Evolutionary conservation across 208 protist species (phyloP).

Genomic region (Leishmania aethiopica): DNA sequence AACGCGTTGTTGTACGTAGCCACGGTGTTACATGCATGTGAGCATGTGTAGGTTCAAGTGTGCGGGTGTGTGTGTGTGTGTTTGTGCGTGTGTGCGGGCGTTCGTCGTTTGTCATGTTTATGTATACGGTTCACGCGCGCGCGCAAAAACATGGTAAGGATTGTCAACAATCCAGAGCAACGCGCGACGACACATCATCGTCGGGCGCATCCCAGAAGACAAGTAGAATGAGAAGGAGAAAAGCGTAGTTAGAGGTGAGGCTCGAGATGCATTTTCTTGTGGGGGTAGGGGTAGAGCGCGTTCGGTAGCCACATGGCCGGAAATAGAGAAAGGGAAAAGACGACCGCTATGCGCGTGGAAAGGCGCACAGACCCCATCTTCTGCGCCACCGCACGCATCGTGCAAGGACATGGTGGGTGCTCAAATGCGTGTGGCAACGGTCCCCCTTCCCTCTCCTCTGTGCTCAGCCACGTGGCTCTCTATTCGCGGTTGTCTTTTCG

Average conservation of each 20-base stretch:
- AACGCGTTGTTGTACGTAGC: not conserved
- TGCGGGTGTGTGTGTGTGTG: not conserved
- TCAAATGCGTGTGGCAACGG: not conserved
- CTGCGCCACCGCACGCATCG: not conserved
- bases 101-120: not conserved
- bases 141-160: not conserved
- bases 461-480: not conserved
- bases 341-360: not conserved
- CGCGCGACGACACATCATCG: not conserved
- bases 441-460: not conserved
- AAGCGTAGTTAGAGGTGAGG: not conserved
- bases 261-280: not conserved
- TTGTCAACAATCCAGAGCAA: not conserved
- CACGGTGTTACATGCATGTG: not conserved
- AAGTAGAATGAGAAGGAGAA: not conserved
- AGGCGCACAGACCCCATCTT: not conserved
- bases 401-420: not conserved
- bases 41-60: not conserved
- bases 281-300: not conserved
- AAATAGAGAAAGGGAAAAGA: slow-evolving; percentile 7
- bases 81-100: not conserved
- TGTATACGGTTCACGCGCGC: not conserved
- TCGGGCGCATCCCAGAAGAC: not conserved
- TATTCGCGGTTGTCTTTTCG: not conserved
- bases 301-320: not conserved